Evolutionary conservation across 2,329 filamentous ascomycete genomes (phyloP).

Genomic region (Pseudogymnoascus sp.): DNA sequence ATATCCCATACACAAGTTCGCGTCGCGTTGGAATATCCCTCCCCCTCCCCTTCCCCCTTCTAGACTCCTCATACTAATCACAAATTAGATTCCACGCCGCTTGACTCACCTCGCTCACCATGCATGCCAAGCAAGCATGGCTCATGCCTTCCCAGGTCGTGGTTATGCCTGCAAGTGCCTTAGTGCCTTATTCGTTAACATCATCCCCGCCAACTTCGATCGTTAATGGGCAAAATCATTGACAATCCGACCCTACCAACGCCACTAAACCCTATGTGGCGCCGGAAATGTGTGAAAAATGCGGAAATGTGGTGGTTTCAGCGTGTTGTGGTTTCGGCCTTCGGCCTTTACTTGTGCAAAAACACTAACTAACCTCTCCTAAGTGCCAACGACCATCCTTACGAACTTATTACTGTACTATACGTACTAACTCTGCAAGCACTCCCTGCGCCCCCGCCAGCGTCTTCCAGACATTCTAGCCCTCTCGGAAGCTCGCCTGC

Average conservation of each 20-base stretch:
- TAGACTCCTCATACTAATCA: not conserved
- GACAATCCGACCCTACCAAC: not conserved
- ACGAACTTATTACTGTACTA: not conserved
- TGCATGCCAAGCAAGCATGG: not conserved
- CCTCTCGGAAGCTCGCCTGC: not conserved
- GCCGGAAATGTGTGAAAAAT: not conserved
- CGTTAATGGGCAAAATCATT: not conserved
- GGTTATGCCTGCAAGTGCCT: not conserved
- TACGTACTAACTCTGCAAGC: not conserved
- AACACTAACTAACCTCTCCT: not conserved
- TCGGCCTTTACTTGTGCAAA: not conserved
- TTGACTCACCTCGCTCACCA: slow-evolving; percentile 1
- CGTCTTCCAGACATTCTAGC: not conserved
- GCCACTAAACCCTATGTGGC: not conserved
- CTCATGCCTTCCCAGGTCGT: not conserved
- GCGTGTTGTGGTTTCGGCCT: not conserved
- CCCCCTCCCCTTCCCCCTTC: not conserved
- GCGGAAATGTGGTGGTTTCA: not conserved
- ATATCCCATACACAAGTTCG: slow-evolving; percentile 1
- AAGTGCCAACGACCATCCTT: not conserved
- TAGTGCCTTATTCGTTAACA: not conserved
- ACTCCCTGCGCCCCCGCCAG: not conserved
- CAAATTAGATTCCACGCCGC: not conserved
- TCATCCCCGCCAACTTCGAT: not conserved
- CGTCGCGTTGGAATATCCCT: not conserved